These are phyloP conservation scores for Nicotiana knightiana DNA, from an alignment of 257 asterid genomes.

Conservation along the genomic window DNA sequence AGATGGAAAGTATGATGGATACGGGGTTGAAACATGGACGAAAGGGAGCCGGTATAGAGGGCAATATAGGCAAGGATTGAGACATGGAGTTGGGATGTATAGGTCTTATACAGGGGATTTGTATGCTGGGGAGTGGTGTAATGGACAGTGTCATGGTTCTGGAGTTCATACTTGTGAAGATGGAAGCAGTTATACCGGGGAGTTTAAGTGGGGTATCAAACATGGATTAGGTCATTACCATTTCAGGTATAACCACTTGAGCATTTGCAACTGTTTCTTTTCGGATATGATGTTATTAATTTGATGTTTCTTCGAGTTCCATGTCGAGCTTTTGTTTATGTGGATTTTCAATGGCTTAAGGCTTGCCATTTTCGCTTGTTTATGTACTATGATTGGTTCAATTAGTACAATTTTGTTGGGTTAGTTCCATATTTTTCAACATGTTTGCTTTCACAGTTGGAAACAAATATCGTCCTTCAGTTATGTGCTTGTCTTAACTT, in stretches of 20 bases:
- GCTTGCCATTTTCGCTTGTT: neutral
- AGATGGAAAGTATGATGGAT: conserved; percentile 40
- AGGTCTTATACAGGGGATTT: conserved; percentile 34
- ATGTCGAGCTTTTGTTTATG: neutral
- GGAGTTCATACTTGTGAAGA: conserved; percentile 39
- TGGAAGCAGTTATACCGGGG: conserved; percentile 42
- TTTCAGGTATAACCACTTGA: conserved; percentile 28
- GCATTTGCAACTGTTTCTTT: neutral
- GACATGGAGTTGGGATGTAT: conserved; percentile 43
- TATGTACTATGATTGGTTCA: neutral
- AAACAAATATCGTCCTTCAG: neutral
- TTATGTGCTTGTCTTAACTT: neutral
- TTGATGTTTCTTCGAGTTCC: neutral
- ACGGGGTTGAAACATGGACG: conserved; percentile 41
- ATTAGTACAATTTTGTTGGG: neutral
- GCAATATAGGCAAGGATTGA: conserved; percentile 41
- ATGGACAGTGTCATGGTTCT: conserved; percentile 41
- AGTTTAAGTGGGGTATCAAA: conserved; percentile 42
- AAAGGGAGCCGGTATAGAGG: conserved; percentile 42
- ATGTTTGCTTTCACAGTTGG: neutral
- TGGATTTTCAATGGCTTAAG: neutral
- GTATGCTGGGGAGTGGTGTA: conserved; percentile 45
- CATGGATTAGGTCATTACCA: conserved; percentile 45
- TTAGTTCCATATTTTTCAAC: neutral
- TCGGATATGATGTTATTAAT: neutral